Conservation (phyloP, 208 protist species). For the Spongospora subterranea region DNA sequence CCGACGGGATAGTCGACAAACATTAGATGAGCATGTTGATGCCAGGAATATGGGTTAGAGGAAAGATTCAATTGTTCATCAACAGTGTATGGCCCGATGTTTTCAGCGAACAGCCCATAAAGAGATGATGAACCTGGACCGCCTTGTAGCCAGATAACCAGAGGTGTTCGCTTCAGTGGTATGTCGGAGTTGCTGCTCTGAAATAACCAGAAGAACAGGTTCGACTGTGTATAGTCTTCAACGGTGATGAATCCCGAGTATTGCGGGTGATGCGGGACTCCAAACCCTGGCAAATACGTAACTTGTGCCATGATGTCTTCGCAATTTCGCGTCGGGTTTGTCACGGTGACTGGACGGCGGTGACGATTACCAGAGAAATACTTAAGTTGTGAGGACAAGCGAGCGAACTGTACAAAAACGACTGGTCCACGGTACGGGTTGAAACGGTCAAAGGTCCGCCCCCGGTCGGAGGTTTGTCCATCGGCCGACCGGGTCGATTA, state of each 20-base stretch:
- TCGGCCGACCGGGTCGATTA: too few species aligned
- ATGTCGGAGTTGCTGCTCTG: neutral
- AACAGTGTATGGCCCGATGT: slow-evolving; percentile 50
- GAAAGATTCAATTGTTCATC: slow-evolving; percentile 10
- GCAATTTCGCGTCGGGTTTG: too few species aligned
- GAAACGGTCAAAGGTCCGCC: too few species aligned
- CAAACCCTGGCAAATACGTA: slow-evolving; percentile 11
- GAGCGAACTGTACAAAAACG: too few species aligned
- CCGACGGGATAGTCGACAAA: slow-evolving; percentile 58
- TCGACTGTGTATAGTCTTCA: neutral
- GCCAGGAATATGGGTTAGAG: slow-evolving; percentile 24
- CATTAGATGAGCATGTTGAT: slow-evolving; percentile 2
- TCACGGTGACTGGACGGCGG: too few species aligned
- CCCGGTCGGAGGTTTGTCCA: too few species aligned
- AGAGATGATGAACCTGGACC: slow-evolving; percentile 49
- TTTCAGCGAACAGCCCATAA: slow-evolving; percentile 46
- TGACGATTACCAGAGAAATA: too few species aligned
- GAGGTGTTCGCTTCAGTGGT: neutral
- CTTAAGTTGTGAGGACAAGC: too few species aligned
- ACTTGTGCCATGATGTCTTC: too few species aligned
- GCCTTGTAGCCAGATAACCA: slow-evolving; percentile 57
- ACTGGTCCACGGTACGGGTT: too few species aligned
- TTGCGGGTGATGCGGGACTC: neutral
- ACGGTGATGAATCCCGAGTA: slow-evolving; percentile 1
- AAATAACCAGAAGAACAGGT: slow-evolving; percentile 28